phyloP scores from a whole-genome alignment of 176 grass and related monocot species.

The Oryza longistaminata region DNA sequence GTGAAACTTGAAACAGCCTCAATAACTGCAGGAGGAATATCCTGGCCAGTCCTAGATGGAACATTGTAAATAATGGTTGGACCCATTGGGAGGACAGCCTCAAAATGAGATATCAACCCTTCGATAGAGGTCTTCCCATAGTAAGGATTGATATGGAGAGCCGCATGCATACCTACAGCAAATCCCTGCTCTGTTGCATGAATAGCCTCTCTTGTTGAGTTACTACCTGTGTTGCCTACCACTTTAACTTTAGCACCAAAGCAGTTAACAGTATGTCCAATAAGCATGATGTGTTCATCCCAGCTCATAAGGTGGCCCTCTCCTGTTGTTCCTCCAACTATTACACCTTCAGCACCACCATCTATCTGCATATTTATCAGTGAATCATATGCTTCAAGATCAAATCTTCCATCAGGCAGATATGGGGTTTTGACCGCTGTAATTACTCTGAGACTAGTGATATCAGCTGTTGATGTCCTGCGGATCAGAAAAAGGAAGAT shows the following conservation, averaged over 20 bases:
- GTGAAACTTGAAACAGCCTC: conserved; percentile 45
- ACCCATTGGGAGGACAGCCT: conserved; percentile 75
- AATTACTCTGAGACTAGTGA: conserved; percentile 66
- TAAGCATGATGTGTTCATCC: conserved; percentile 99
- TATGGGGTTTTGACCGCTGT: conserved; percentile 94
- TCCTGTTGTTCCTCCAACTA: conserved; percentile 88
- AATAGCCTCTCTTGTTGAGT: conserved; percentile 91
- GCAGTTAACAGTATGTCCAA: conserved; percentile 93
- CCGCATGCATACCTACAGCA: conserved; percentile 89
- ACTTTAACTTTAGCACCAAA: conserved; percentile 93
- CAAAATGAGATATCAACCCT: conserved; percentile 76
- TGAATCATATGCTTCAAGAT: conserved; percentile 94
- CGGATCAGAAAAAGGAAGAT: conserved; percentile 33
- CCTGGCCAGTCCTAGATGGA: conserved; percentile 74
- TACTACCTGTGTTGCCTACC: conserved; percentile 93
- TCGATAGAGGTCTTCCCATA: conserved; percentile 84
- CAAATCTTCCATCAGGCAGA: conserved; percentile 93
- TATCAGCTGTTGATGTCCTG: conserved; percentile 77
- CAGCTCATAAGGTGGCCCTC: conserved; percentile 99
- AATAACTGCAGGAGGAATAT: conserved; percentile 73
- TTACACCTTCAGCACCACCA: conserved; percentile 77
- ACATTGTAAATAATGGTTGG: conserved; percentile 89
- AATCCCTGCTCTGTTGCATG: conserved; percentile 90
- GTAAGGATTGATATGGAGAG: conserved; percentile 97
- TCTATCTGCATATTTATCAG: conserved; percentile 78